Percentiles rank a stretch among this genome's conserved stretches.
These are phyloP conservation scores for Phanerochaete carnosa DNA, from an alignment of 768 basidiomycete species.

Conservation along the genomic window DNA sequence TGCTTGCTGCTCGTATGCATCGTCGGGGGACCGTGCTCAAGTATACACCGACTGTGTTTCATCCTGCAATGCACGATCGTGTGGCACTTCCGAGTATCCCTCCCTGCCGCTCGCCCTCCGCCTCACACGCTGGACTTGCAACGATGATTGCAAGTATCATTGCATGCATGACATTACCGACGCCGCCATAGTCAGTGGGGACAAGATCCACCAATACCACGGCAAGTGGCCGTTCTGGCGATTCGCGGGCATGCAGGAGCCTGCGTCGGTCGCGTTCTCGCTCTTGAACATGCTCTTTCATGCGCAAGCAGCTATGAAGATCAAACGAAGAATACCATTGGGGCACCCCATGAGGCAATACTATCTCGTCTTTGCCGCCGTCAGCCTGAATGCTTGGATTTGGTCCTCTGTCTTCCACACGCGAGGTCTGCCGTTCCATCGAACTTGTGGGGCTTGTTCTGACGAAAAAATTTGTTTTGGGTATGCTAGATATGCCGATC, in stretches of 20 bases:
- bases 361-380: slow-evolving; percentile 62
- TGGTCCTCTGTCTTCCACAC: slow-evolving; percentile 93
- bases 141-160: slow-evolving; percentile 81
- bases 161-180: slow-evolving; percentile 85
- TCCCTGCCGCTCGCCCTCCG: slow-evolving; percentile 51
- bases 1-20: slow-evolving; percentile 28
- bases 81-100: slow-evolving; percentile 12
- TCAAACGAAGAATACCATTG: slow-evolving; percentile 45
- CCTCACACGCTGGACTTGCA: slow-evolving; percentile 83
- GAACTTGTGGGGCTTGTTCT: neutral
- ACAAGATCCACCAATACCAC: slow-evolving; percentile 70
- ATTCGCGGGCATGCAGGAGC: slow-evolving; percentile 87
- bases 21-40: slow-evolving; percentile 26
- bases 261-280: slow-evolving; percentile 87
- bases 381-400: slow-evolving; percentile 87
- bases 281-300: slow-evolving; percentile 83
- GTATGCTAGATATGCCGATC: slow-evolving; percentile 57
- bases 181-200: slow-evolving; percentile 39
- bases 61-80: slow-evolving; percentile 28
- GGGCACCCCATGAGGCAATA: slow-evolving; percentile 68
- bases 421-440: slow-evolving; percentile 55
- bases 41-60: slow-evolving; percentile 37
- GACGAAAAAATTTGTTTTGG: slow-evolving; percentile 6
- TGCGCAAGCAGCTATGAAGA: slow-evolving; percentile 48
- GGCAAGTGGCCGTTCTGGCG: slow-evolving; percentile 99